phyloP scores from a whole-genome alignment of 345 rosid species.

The Gossypium arboreum region DNA sequence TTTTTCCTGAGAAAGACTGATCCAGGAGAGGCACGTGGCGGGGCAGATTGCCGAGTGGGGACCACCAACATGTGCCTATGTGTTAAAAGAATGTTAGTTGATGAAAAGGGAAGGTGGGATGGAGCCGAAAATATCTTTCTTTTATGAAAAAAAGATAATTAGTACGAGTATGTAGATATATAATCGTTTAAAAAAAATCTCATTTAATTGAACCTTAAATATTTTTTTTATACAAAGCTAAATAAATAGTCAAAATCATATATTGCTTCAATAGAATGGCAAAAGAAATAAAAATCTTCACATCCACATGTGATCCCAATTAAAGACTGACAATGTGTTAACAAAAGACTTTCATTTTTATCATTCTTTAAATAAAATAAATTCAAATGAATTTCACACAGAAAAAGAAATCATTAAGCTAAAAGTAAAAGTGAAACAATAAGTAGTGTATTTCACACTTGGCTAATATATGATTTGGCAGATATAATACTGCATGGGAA shows the following conservation, averaged over 20 bases:
- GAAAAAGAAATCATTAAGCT: not conserved
- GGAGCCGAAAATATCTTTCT: not conserved
- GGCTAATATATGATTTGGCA: too few species aligned
- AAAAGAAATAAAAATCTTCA: not conserved
- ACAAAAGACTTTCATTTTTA: not conserved
- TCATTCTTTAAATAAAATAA: not conserved
- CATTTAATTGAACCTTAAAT: too few species aligned
- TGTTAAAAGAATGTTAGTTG: not conserved
- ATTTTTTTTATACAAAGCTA: not conserved
- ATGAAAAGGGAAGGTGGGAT: not conserved
- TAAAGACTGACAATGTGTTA: not conserved
- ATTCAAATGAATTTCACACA: not conserved
- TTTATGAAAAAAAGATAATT: too few species aligned
- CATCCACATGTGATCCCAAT: not conserved
- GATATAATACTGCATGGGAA: too few species aligned
- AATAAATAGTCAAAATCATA: not conserved
- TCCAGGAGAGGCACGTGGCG: conserved; percentile 5
- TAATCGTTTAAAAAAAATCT: too few species aligned
- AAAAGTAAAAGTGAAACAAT: not conserved
- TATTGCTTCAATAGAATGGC: not conserved
- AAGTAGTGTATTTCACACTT: not conserved
- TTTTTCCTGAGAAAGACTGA: not conserved
- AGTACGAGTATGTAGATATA: too few species aligned
- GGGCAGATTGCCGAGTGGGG: not conserved
- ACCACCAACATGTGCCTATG: not conserved